These are phyloP conservation scores for Lentinula guzmanii DNA, from an alignment of 768 basidiomycete species.

Conservation along the genomic window DNA sequence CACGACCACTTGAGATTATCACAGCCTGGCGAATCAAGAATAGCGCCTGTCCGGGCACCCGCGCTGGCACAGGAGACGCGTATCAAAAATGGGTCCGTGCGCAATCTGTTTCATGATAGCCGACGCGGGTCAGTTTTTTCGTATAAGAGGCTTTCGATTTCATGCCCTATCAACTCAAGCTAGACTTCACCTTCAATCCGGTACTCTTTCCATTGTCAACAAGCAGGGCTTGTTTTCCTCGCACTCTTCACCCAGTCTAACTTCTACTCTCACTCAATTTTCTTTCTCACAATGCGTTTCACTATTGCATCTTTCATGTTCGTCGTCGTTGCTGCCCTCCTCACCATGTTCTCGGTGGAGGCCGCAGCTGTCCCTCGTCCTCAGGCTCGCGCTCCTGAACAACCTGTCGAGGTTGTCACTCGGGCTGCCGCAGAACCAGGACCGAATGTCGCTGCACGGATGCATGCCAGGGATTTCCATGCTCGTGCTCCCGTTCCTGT, in stretches of 20 bases:
- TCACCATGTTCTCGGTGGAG: constrained; percentile 10
- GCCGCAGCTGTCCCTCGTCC: constrained; percentile 21
- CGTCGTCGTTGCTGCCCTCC: constrained; percentile 14
- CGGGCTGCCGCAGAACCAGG: background rate
- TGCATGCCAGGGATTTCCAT: constrained; percentile 9
- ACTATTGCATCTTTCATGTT: constrained; percentile 15
- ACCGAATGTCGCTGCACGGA: background rate
- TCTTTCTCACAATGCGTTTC: constrained; percentile 22
- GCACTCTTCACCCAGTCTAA: constrained; percentile 13
- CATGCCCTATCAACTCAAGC: constrained; percentile 16
- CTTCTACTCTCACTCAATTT: constrained; percentile 8
- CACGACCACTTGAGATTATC: no score
- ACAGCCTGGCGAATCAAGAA: no score
- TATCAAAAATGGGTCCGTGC: background rate
- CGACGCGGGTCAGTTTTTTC: background rate
- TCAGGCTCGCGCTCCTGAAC: background rate
- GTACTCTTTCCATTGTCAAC: constrained; percentile 13
- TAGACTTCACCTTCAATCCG: constrained; percentile 23
- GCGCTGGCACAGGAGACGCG: background rate
- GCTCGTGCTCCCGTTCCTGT: background rate
- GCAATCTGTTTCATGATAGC: background rate
- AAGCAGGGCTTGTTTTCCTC: constrained; percentile 12
- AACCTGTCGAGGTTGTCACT: background rate
- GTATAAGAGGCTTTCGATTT: background rate
- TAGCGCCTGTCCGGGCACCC: no score